Percentiles rank a stretch among this genome's conserved stretches.
Conservation (phyloP, 345 rosid genomes). For the Syzygium oleosum region DNA sequence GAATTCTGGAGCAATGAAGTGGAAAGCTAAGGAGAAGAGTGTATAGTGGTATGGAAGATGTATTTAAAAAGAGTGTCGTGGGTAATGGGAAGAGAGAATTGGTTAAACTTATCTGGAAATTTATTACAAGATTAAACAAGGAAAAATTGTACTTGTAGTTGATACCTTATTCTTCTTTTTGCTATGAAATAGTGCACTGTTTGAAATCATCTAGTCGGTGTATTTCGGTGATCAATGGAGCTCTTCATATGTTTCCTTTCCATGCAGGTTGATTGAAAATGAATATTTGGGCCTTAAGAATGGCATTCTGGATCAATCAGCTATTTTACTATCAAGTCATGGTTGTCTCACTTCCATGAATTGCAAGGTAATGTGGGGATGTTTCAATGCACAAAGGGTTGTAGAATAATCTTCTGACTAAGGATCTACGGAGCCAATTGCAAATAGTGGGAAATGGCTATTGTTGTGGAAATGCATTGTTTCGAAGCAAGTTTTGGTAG, state of each 20-base stretch:
- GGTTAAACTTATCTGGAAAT: not conserved
- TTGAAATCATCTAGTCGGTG: not conserved
- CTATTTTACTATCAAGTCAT: constrained; percentile 71
- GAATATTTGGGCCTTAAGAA: constrained; percentile 82
- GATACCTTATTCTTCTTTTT: not conserved
- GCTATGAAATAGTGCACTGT: not conserved
- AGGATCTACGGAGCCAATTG: not conserved
- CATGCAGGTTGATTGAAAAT: constrained; percentile 80
- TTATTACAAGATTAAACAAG: not conserved
- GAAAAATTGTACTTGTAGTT: not conserved
- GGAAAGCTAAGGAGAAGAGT: not conserved
- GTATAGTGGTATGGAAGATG: not conserved
- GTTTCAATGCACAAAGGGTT: not conserved
- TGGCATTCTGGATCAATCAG: constrained; percentile 96
- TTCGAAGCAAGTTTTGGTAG: not conserved
- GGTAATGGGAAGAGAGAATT: not conserved
- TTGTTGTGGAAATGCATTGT: not conserved
- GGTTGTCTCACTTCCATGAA: constrained; percentile 84
- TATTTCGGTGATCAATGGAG: not conserved
- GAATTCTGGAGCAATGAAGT: not conserved
- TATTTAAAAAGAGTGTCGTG: not conserved
- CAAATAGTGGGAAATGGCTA: not conserved
- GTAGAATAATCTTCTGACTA: too few species aligned
- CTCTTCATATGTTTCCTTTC: not conserved
- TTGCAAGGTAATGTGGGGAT: constrained; percentile 60